Conservation (phyloP, 208 protist genomes). For the Blechomonas ayalai region DNA sequence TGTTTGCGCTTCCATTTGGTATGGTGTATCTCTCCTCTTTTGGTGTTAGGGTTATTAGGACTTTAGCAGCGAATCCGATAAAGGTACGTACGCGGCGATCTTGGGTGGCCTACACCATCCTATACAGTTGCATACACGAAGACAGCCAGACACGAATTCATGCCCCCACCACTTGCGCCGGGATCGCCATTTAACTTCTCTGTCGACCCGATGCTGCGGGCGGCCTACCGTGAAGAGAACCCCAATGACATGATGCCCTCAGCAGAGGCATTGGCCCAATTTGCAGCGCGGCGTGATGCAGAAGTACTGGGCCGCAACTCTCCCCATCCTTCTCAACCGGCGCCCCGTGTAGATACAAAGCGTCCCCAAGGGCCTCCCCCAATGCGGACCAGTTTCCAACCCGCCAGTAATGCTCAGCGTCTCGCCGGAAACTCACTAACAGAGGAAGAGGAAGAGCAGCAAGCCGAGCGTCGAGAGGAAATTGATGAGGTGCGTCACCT, state of each 20-base stretch:
- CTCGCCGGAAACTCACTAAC: conserved; percentile 1
- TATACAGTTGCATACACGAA: too few relatives aligned
- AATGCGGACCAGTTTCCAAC: conserved; percentile 8
- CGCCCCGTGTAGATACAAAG: background rate
- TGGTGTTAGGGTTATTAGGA: too few relatives aligned
- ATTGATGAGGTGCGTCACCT: conserved; percentile 50
- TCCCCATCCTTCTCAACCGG: background rate
- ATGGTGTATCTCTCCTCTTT: too few relatives aligned
- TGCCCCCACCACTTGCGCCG: too few relatives aligned
- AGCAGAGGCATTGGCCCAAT: conserved; percentile 36
- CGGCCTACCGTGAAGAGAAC: conserved; percentile 52
- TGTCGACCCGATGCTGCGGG: conserved; percentile 48
- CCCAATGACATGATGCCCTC: conserved; percentile 22
- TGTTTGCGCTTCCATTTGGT: too few relatives aligned
- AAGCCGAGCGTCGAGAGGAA: conserved; percentile 31
- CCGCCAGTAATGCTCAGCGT: background rate
- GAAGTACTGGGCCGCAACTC: background rate
- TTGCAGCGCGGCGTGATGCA: conserved; percentile 19
- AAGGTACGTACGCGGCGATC: too few relatives aligned
- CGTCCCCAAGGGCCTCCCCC: background rate
- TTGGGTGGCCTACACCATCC: too few relatives aligned
- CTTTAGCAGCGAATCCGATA: too few relatives aligned
- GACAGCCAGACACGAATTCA: too few relatives aligned
- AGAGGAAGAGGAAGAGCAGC: conserved; percentile 33
- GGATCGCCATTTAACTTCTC: too few relatives aligned